Base-by-base conservation (phyloP, 805 yeast genomes). In the Candida germanica region DNA sequence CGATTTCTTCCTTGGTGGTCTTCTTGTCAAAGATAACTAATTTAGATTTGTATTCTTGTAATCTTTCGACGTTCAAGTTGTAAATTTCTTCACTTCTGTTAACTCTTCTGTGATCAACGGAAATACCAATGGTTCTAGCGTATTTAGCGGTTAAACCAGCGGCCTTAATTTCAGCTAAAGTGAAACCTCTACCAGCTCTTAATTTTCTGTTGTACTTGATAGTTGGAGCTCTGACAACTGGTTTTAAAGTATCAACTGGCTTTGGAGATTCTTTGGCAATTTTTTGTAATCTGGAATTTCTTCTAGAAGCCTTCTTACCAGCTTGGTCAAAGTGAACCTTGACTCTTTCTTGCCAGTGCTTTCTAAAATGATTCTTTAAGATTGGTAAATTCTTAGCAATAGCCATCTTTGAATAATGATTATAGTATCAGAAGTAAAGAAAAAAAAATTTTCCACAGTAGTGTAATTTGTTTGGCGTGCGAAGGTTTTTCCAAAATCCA, bases 291-390 rank as follows among this genome's bases (percentile, higher is more conserved):
- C 98, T 87, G 56, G 96, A 84, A 56, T 75, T 77, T 79, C 98
- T 85, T 83, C 98, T 88, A 53, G 95, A 82, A 65, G 76, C 88
- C 83, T 93, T 93, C 83, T 91, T 88, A 73, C 98, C 98, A 67
- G 98, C 96, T 81, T 93, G 98, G 91, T 93, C 97, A 70, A 93
- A 85, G 88, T 94, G 98, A 64, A 87, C 96, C 73, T 80, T 87
- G 81, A 93, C 99, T 69, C 98, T 87, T 76, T 87, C 95, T 79
- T 93, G 98, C 98, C 98, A 93, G 95, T 91, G 91, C 87, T 91
- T 91, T 82, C 97, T 85, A 95, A 91, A 91, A 81, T 93, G 98
- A 84, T 91, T 91, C 84, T 87, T 87, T 82, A 87, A 85, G 79
- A 91, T 79, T 80, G 98, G 96, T 79, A 88, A 82, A 80, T 91